These are phyloP conservation scores for Gossypium mustelinum DNA, from an alignment of 345 rosid species.

Conservation along the genomic window DNA sequence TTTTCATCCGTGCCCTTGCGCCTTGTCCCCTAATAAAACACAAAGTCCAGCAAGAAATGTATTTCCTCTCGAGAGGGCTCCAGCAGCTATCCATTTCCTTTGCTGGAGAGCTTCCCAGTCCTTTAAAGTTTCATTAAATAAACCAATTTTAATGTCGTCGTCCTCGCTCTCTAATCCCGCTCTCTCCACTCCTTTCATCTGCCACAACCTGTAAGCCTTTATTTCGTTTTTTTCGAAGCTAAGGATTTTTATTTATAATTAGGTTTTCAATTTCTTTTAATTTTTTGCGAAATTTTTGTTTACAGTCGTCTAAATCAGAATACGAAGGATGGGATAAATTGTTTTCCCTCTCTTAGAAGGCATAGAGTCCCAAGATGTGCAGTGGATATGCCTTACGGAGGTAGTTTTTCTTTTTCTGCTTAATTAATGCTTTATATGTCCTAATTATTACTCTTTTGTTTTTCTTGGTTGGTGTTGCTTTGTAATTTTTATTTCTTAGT, in stretches of 20 bases:
- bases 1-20: background rate
- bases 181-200: slow-evolving; percentile 44
- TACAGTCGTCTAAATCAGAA: slow-evolving; percentile 16
- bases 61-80: background rate
- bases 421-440: background rate
- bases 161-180: slow-evolving; percentile 49
- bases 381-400: slow-evolving; percentile 58
- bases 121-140: background rate
- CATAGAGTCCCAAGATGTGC: slow-evolving; percentile 46
- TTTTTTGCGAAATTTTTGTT: background rate
- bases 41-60: background rate
- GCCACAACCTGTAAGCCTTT: slow-evolving; percentile 45
- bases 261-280: background rate
- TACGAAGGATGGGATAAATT: slow-evolving; percentile 19
- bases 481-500: background rate
- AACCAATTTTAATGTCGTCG: slow-evolving; percentile 38
- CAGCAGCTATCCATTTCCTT: background rate
- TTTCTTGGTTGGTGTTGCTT: background rate
- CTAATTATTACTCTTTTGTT: background rate
- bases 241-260: background rate
- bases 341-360: slow-evolving; percentile 29
- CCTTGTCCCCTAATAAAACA: background rate
- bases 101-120: background rate
- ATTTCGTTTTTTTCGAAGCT: background rate
- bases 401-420: slow-evolving; percentile 28